Evolutionary conservation across 192 early-diverging fungal species (phyloP).

Genomic region (Backusella macrospora): DNA sequence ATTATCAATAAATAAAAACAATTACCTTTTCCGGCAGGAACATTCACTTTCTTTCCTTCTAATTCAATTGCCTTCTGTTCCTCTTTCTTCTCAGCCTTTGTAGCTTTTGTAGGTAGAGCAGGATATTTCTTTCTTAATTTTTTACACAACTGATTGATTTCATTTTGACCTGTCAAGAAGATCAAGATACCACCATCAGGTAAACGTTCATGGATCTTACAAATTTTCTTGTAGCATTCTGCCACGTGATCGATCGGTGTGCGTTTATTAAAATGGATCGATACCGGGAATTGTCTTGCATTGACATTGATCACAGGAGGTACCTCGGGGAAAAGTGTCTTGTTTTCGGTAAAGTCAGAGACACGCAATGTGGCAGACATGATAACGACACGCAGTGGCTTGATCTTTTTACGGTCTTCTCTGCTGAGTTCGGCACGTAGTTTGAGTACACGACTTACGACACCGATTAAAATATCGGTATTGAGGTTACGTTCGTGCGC

Average conservation of each 20-base stretch:
- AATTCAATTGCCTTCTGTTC: slow-evolving; percentile 30
- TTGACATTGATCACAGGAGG: slow-evolving; percentile 93
- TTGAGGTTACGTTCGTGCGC: slow-evolving; percentile 98
- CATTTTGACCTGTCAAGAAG: slow-evolving; percentile 94
- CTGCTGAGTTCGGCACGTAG: slow-evolving; percentile 68
- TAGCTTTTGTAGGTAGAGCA: slow-evolving; percentile 37
- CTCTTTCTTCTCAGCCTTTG: slow-evolving; percentile 34
- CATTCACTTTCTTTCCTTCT: slow-evolving; percentile 20
- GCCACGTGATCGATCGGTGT: slow-evolving; percentile 91
- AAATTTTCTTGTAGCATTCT: slow-evolving; percentile 90
- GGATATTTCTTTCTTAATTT: slow-evolving; percentile 78
- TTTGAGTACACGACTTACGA: slow-evolving; percentile 86
- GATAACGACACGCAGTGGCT: slow-evolving; percentile 91
- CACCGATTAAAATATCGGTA: slow-evolving; percentile 98
- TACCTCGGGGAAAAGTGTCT: slow-evolving; percentile 64
- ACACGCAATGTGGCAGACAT: slow-evolving; percentile 99
- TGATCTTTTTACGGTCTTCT: slow-evolving; percentile 53
- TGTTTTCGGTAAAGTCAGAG: slow-evolving; percentile 91
- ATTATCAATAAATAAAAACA: slow-evolving; percentile 10
- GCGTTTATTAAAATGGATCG: slow-evolving; percentile 89
- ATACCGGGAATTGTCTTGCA: slow-evolving; percentile 88
- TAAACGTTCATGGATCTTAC: slow-evolving; percentile 92
- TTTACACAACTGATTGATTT: slow-evolving; percentile 81
- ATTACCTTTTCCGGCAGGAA: slow-evolving; percentile 43
- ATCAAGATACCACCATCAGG: slow-evolving; percentile 92